phyloP scores from a whole-genome alignment of 2,329 filamentous ascomycete genomes.

The Phyllosticta citrichinensis region DNA sequence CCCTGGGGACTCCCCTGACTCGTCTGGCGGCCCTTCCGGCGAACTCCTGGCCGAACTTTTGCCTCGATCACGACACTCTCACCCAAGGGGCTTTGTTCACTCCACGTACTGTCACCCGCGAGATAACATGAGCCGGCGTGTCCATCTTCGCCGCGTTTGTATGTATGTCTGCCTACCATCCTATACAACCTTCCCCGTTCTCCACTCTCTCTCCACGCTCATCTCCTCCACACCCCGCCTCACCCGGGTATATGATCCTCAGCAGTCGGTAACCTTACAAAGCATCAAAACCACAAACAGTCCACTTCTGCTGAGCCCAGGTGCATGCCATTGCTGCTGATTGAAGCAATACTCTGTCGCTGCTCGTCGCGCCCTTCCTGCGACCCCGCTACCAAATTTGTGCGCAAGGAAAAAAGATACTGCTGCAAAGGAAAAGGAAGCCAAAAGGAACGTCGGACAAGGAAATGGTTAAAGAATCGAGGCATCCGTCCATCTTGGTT shows the following conservation, averaged over 20 bases:
- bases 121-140: not conserved
- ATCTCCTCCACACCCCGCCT: not conserved
- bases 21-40: not conserved
- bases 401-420: not conserved
- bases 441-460: slow-evolving; percentile 19
- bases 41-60: not conserved
- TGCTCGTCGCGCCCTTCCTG: not conserved
- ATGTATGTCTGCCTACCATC: not conserved
- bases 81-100: not conserved
- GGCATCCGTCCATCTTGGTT: not conserved
- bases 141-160: not conserved
- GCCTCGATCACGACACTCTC: not conserved
- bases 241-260: not conserved
- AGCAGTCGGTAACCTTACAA: not conserved
- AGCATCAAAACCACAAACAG: not conserved
- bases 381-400: not conserved
- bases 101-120: not conserved
- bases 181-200: not conserved
- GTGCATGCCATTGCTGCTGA: not conserved
- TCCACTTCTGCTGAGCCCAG: not conserved
- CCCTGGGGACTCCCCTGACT: not conserved
- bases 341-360: not conserved
- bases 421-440: slow-evolving; percentile 6
- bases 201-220: not conserved
- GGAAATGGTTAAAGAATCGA: slow-evolving; percentile 11